Conservation (phyloP, 306 rosid species). For the Hylodesmum podocarpum region DNA sequence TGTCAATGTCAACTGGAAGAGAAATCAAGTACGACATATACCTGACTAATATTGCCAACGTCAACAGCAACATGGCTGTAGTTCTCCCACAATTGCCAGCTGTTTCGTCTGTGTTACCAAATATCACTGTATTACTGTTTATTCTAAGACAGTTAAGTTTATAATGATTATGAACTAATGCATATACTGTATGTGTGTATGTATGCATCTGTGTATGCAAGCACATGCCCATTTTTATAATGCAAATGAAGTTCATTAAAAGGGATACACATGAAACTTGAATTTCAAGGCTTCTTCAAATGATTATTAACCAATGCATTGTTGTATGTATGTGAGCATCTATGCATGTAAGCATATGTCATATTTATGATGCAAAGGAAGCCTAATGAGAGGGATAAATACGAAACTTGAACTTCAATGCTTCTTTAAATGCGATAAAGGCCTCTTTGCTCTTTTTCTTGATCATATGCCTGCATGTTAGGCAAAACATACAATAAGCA, state of each 20-base stretch:
- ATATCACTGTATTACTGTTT: constrained; percentile 34
- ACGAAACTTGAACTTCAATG: constrained; percentile 89
- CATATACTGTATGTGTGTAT: neutral
- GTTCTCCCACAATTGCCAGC: constrained; percentile 98
- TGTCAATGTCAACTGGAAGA: no score
- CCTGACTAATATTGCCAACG: constrained; percentile 80
- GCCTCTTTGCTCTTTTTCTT: constrained; percentile 88
- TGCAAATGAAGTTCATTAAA: constrained; percentile 2
- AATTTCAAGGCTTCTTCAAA: constrained; percentile 53
- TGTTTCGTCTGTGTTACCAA: constrained; percentile 81
- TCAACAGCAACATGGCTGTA: constrained; percentile 87
- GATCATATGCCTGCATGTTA: constrained; percentile 81
- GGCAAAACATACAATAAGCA: constrained; percentile 30
- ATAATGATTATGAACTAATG: constrained; percentile 1
- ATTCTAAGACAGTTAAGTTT: constrained; percentile 18
- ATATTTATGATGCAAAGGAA: neutral
- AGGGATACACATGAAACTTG: constrained; percentile 58
- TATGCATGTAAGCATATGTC: neutral
- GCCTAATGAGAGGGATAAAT: constrained; percentile 26
- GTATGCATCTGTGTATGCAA: neutral
- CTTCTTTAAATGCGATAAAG: constrained; percentile 89
- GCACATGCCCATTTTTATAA: neutral
- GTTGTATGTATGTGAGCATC: neutral
- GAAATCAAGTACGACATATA: constrained; percentile 10
- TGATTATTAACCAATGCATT: neutral